Conservation (phyloP, 164 flowering plant genomes). For the Santalum album region DNA sequence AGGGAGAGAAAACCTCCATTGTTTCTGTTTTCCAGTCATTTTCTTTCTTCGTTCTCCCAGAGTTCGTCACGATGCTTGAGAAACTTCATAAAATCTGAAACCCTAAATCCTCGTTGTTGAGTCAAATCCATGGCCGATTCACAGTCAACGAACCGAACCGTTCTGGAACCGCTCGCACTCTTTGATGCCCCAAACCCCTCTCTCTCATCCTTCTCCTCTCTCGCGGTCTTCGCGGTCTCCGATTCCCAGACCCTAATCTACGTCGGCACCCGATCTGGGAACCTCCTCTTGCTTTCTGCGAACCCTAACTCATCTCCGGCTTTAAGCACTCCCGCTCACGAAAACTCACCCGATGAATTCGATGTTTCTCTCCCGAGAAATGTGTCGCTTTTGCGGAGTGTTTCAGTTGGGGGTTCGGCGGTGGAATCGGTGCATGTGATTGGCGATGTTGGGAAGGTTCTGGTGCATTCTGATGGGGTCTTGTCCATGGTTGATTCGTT, state of each 20-base stretch:
- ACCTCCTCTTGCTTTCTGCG: slow-evolving; percentile 38
- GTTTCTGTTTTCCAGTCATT: too few species aligned
- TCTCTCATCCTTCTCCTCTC: slow-evolving; percentile 19
- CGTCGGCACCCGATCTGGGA: slow-evolving; percentile 56
- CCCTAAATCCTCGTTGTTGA: neutral
- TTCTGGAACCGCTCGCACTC: slow-evolving; percentile 43
- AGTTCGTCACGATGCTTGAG: too few species aligned
- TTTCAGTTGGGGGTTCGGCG: slow-evolving; percentile 23
- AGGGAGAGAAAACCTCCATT: too few species aligned
- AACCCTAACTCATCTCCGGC: slow-evolving; percentile 9
- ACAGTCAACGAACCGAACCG: slow-evolving; percentile 32
- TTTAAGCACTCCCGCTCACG: slow-evolving; percentile 1
- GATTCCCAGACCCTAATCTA: slow-evolving; percentile 48
- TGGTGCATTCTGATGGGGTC: slow-evolving; percentile 43
- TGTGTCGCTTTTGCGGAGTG: slow-evolving; percentile 23
- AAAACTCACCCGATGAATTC: neutral
- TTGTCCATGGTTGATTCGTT: slow-evolving; percentile 39
- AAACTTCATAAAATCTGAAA: neutral
- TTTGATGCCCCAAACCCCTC: slow-evolving; percentile 32
- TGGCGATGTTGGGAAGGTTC: slow-evolving; percentile 28
- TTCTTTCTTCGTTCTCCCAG: too few species aligned
- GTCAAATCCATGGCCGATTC: slow-evolving; percentile 25
- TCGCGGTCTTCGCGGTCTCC: slow-evolving; percentile 36
- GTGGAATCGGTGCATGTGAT: slow-evolving; percentile 35
- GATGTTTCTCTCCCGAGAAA: slow-evolving; percentile 5